These are phyloP conservation scores for Capniomyces stellatus DNA, from an alignment of 371 early-diverging fungal species.

Conservation along the genomic window DNA sequence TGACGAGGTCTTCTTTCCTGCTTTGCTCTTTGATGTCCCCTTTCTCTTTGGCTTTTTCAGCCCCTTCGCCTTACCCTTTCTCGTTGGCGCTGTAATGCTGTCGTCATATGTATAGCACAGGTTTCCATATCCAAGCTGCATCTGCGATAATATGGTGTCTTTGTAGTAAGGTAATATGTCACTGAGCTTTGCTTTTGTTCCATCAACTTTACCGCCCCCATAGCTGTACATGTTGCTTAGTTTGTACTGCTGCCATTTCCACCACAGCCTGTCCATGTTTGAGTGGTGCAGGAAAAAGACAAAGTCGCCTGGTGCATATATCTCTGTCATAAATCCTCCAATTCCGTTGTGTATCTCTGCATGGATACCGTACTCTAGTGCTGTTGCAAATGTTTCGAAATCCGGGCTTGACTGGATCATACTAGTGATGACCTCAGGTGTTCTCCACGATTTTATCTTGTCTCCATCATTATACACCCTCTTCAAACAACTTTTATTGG, in stretches of 20 bases:
- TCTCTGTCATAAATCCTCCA: constrained; percentile 27
- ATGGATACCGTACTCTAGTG: constrained; percentile 26
- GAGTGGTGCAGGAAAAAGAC: constrained; percentile 29
- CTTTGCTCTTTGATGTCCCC: too few species aligned
- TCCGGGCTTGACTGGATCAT: constrained; percentile 11
- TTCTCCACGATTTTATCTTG: constrained; percentile 16
- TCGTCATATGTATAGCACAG: constrained; percentile 20
- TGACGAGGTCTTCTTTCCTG: too few species aligned
- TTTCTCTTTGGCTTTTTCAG: too few species aligned
- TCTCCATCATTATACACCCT: constrained; percentile 23
- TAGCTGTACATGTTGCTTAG: too few species aligned
- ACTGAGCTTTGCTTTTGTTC: constrained; percentile 8
- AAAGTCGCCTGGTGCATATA: constrained; percentile 27
- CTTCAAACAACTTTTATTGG: constrained; percentile 19
- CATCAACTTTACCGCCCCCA: constrained; percentile 14
- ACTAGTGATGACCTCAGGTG: constrained; percentile 21
- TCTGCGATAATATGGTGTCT: constrained; percentile 9
- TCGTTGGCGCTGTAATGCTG: too few species aligned
- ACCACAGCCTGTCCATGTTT: constrained; percentile 29
- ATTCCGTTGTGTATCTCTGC: constrained; percentile 25
- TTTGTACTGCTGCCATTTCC: constrained; percentile 27
- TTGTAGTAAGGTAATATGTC: constrained; percentile 5
- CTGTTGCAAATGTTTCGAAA: too few species aligned
- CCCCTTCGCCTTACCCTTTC: too few species aligned
- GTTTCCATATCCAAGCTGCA: constrained; percentile 21